These are phyloP conservation scores for Guyanaporus albipodus DNA, from an alignment of 768 basidiomycete genomes.

Conservation along the genomic window DNA sequence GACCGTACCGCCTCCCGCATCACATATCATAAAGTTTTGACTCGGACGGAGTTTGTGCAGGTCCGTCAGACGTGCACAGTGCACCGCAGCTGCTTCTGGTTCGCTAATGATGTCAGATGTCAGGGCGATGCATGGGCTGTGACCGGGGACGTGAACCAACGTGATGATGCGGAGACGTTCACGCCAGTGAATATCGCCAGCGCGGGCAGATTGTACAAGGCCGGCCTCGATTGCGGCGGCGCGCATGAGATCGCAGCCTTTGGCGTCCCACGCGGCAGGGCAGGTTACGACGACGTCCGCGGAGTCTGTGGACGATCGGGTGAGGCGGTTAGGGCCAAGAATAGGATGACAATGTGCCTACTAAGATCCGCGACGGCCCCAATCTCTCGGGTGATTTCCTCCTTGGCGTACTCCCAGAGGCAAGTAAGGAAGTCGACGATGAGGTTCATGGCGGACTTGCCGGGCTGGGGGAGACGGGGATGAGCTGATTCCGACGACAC, in stretches of 20 bases:
- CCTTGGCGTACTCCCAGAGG: slow-evolving; percentile 84
- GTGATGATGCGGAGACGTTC: slow-evolving; percentile 84
- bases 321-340: not conserved
- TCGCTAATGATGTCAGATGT: slow-evolving; percentile 40
- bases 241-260: slow-evolving; percentile 81
- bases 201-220: slow-evolving; percentile 65
- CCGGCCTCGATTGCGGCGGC: slow-evolving; percentile 79
- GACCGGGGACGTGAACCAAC: slow-evolving; percentile 27
- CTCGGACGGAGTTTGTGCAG: slow-evolving; percentile 74
- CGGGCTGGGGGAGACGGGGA: slow-evolving; percentile 54
- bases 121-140: not conserved
- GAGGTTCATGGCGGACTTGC: slow-evolving; percentile 72
- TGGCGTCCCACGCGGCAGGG: slow-evolving; percentile 89
- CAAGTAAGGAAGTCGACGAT: slow-evolving; percentile 81
- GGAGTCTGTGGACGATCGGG: slow-evolving; percentile 46
- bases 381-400: slow-evolving; percentile 83
- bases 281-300: slow-evolving; percentile 86
- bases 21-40: slow-evolving; percentile 89
- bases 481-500: too few species aligned
- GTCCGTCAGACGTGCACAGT: slow-evolving; percentile 78
- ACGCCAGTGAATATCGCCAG: slow-evolving; percentile 72
- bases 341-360: slow-evolving; percentile 33
- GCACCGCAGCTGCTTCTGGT: slow-evolving; percentile 87
- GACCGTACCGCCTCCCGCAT: slow-evolving; percentile 84
- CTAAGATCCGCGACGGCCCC: slow-evolving; percentile 83